These are phyloP conservation scores for Globisporangium middletonii DNA, from an alignment of 352 stramenopile genomes.

Conservation along the genomic window DNA sequence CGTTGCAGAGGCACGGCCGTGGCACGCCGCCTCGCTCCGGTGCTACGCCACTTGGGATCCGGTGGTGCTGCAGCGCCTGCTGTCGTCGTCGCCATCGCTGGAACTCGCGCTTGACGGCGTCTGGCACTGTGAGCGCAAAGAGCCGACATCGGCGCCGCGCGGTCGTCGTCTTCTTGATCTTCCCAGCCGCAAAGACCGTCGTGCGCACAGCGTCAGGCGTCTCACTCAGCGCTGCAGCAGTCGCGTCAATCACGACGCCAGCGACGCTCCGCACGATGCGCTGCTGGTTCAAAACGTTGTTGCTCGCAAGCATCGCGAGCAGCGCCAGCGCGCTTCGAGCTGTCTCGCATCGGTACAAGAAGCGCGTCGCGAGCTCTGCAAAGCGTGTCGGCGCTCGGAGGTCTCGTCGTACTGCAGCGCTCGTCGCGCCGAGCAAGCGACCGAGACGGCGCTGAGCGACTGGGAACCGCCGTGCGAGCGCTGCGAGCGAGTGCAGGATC, in stretches of 20 bases:
- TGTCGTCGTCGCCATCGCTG: slow-evolving; percentile 34
- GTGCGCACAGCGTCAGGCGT: not conserved
- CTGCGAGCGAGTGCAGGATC: slow-evolving; percentile 27
- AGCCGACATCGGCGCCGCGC: slow-evolving; percentile 4
- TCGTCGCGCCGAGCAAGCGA: slow-evolving; percentile 11
- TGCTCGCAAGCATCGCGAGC: slow-evolving; percentile 27
- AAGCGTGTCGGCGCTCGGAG: slow-evolving; percentile 9
- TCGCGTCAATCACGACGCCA: slow-evolving; percentile 17
- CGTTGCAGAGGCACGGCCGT: slow-evolving; percentile 43
- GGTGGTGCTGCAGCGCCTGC: slow-evolving; percentile 22
- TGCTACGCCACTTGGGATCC: slow-evolving; percentile 29
- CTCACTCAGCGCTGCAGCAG: not conserved
- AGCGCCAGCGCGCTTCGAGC: slow-evolving; percentile 18
- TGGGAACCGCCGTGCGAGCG: slow-evolving; percentile 22
- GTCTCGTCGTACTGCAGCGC: not conserved
- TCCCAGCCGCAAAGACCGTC: slow-evolving; percentile 12
- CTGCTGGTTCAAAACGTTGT: slow-evolving; percentile 30
- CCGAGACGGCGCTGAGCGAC: slow-evolving; percentile 23
- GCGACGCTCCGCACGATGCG: slow-evolving; percentile 30
- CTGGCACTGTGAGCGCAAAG: slow-evolving; percentile 31
- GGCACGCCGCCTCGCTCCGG: slow-evolving; percentile 33
- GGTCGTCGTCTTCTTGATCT: slow-evolving; percentile 11
- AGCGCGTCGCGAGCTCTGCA: slow-evolving; percentile 15
- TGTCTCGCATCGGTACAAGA: slow-evolving; percentile 31
- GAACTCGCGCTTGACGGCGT: slow-evolving; percentile 25